Base-by-base conservation (phyloP, 345 rosid species). In the Litchi chinensis region DNA sequence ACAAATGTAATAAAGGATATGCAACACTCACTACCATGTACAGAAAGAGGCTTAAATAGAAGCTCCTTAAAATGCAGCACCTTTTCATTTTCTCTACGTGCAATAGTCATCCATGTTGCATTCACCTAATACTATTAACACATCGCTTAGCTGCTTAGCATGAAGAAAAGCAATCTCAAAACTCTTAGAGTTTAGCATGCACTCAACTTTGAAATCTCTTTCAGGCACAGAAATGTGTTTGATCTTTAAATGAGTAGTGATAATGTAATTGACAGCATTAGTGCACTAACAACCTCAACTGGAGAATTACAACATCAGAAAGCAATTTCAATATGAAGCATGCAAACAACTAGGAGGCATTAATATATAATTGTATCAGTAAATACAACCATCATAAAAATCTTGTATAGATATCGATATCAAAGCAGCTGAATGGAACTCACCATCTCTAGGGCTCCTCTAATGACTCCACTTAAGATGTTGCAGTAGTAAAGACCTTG, bases 361-460 rank as follows among this genome's bases (percentile, higher is more conserved):
- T 16, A 5, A 5, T 5, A 2, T 5, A 54, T 54, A 54, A 54
- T 16, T 16, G n/a, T 60, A 24, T 57, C 22, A 67, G 39, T 2
- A 60, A 63, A 62, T 19, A 21, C 28, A 56, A 57, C 5, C 26
- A 70, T 8, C 3, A 10, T 11, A 48, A 18, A 21, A 22, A 19
- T 15, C n/a, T 26, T 15, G 3, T n/a, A 46, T 46, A 46, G 52
- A 46, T 46, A 4, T 46, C 2, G 37, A 32, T 32, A 32, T 16
- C 22, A 9, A 77, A 43, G 24, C 16, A 40, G 24, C 16, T 13
- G 46, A n/a, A 78, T 3, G 11, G 21, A 7, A 85, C 86, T 85
- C 68, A 93, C 98, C 98, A 95, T 95, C 83, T 93, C 98, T 8
- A 95, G 83, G 71, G 98, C 97, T 79, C 99, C 97, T 86, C 95